phyloP scores from a whole-genome alignment of 176 grass and related monocot genomes.

The Zizania latifolia region DNA sequence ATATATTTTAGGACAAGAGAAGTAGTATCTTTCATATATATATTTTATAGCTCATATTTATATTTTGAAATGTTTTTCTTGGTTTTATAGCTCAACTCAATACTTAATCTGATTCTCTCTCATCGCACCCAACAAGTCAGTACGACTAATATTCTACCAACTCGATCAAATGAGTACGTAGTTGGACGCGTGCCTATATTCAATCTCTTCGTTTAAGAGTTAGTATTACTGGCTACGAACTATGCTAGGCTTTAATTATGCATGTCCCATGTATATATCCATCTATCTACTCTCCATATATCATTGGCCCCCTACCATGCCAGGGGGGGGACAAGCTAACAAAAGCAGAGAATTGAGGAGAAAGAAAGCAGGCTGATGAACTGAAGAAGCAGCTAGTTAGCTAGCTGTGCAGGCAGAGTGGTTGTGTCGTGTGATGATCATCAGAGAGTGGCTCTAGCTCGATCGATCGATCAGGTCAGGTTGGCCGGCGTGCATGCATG shows the following conservation, averaged over 20 bases:
- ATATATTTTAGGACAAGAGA: too few relatives aligned
- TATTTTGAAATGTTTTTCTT: too few relatives aligned
- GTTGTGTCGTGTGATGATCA: background rate
- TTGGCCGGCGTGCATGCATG: conserved; percentile 67
- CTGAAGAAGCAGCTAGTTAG: background rate
- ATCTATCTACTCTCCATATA: background rate
- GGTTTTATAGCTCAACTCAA: too few relatives aligned
- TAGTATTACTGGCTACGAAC: background rate
- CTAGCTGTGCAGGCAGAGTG: background rate
- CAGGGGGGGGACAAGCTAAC: conserved; percentile 3
- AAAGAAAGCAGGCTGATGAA: background rate
- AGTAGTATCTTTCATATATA: too few relatives aligned
- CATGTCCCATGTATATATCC: background rate
- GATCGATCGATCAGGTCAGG: background rate
- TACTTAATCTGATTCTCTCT: background rate
- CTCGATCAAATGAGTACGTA: background rate
- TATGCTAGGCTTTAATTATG: background rate
- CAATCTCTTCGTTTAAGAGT: background rate
- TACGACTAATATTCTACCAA: background rate
- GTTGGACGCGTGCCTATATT: background rate
- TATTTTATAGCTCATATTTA: too few relatives aligned
- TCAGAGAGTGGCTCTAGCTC: background rate
- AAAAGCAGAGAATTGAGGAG: background rate
- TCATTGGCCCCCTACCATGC: background rate
- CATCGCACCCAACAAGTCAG: background rate